These are phyloP conservation scores for Arthrobotrys iridis DNA, from an alignment of 2,329 filamentous ascomycete species.

Conservation along the genomic window DNA sequence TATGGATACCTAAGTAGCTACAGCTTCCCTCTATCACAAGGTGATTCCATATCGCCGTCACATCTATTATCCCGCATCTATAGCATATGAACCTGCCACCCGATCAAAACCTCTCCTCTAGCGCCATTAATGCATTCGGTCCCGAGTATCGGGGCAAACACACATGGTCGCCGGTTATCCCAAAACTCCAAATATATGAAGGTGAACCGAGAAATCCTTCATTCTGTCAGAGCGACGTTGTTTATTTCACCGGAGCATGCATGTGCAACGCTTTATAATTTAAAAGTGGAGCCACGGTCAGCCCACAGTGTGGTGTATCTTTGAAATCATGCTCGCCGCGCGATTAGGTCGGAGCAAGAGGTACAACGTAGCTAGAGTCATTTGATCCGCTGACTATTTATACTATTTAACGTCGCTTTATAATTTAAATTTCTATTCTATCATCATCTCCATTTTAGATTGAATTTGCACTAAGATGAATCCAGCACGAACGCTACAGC, in stretches of 20 bases:
- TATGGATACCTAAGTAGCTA: background rate
- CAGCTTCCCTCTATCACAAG: background rate
- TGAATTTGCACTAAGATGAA: no score
- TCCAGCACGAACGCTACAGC: constrained; percentile 7
- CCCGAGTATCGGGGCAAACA: background rate
- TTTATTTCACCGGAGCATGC: background rate
- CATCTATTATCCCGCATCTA: background rate
- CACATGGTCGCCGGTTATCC: background rate
- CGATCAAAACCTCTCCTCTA: background rate
- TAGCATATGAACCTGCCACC: background rate
- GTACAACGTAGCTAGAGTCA: background rate
- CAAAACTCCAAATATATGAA: background rate
- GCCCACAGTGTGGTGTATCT: constrained; percentile 10
- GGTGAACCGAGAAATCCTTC: no score
- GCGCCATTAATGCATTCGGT: background rate
- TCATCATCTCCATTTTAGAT: no score
- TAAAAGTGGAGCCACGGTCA: constrained; percentile 6
- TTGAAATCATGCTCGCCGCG: background rate
- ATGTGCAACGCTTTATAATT: background rate
- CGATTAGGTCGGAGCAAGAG: background rate
- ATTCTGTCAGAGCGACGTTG: no score
- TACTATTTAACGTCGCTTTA: no score
- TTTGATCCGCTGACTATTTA: no score
- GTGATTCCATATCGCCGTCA: background rate
- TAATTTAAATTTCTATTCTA: no score